Evolutionary conservation across 768 basidiomycete genomes (phyloP).

Genomic region (Pisolithus microcarpus): DNA sequence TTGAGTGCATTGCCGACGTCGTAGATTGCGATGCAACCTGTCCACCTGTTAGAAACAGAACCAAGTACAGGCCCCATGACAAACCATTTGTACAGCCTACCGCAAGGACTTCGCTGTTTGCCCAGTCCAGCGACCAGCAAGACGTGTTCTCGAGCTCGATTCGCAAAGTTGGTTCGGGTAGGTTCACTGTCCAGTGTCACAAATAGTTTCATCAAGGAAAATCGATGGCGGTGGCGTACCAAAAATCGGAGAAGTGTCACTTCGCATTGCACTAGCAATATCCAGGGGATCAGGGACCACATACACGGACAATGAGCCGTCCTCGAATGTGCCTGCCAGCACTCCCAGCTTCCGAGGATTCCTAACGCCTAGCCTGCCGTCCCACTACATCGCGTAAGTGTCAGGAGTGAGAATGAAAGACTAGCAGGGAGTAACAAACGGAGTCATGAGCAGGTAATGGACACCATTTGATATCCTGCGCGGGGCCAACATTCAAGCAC

Average conservation of each 20-base stretch:
- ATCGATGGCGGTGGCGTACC: constrained; percentile 36
- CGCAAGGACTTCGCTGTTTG: constrained; percentile 74
- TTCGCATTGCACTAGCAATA: constrained; percentile 25
- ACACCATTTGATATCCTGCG: constrained; percentile 86
- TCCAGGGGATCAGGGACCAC: constrained; percentile 73
- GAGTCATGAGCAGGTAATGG: constrained; percentile 76
- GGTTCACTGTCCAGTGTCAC: constrained; percentile 36
- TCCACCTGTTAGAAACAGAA: constrained; percentile 1
- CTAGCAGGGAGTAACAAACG: constrained; percentile 22
- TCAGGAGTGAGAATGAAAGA: background rate
- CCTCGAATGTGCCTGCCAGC: constrained; percentile 77
- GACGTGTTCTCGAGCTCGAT: constrained; percentile 70
- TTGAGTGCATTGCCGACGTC: constrained; percentile 41
- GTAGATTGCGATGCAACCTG: constrained; percentile 54
- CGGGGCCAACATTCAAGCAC: constrained; percentile 75
- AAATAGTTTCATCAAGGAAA: background rate
- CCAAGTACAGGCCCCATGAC: background rate
- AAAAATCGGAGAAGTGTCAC: constrained; percentile 36
- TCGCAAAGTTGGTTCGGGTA: constrained; percentile 58
- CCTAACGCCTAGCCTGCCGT: constrained; percentile 12
- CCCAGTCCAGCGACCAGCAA: constrained; percentile 87
- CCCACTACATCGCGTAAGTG: constrained; percentile 14
- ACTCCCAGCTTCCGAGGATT: constrained; percentile 64
- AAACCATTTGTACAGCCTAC: constrained; percentile 81
- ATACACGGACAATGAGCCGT: constrained; percentile 77